Conservation (phyloP, 1,139 yeast species). For the Eremothecium sinecaudum region DNA sequence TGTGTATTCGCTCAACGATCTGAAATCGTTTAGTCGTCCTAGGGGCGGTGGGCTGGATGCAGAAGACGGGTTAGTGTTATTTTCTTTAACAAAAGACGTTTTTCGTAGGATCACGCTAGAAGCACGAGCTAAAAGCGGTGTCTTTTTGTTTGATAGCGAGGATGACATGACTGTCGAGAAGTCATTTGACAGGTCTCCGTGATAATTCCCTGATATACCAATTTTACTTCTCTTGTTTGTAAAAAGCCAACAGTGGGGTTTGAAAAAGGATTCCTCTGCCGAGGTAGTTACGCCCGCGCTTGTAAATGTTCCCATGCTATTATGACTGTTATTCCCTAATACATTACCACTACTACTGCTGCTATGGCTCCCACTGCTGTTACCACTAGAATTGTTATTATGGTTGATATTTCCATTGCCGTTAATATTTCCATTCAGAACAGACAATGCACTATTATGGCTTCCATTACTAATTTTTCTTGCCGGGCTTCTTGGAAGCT, state of each 20-base stretch:
- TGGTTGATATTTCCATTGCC: no score
- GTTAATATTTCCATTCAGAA: conserved; percentile 4
- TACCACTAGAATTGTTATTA: conserved; percentile 2
- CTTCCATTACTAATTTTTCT: conserved; percentile 16
- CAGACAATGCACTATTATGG: conserved; percentile 10
- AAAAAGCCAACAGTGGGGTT: conserved; percentile 2
- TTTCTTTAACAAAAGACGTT: conserved; percentile 4
- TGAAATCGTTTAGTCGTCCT: not conserved
- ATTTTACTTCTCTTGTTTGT: not conserved
- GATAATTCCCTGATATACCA: not conserved
- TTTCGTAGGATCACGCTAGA: conserved; percentile 27
- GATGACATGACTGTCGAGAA: not conserved
- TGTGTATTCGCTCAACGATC: not conserved
- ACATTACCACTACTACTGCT: not conserved
- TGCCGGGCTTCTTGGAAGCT: conserved; percentile 6
- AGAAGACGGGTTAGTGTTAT: conserved; percentile 1
- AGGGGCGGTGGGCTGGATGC: conserved; percentile 3
- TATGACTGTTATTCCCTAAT: not conserved
- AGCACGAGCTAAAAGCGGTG: conserved; percentile 26
- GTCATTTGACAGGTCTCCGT: not conserved
- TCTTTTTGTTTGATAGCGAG: conserved; percentile 12
- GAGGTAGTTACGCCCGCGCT: conserved; percentile 1
- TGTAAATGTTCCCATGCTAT: no score
- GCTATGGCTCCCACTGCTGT: not conserved
- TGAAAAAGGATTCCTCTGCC: not conserved